Evolutionary conservation across 176 grass and related monocot genomes (phyloP).

Genomic region (Phoenix dactylifera): DNA sequence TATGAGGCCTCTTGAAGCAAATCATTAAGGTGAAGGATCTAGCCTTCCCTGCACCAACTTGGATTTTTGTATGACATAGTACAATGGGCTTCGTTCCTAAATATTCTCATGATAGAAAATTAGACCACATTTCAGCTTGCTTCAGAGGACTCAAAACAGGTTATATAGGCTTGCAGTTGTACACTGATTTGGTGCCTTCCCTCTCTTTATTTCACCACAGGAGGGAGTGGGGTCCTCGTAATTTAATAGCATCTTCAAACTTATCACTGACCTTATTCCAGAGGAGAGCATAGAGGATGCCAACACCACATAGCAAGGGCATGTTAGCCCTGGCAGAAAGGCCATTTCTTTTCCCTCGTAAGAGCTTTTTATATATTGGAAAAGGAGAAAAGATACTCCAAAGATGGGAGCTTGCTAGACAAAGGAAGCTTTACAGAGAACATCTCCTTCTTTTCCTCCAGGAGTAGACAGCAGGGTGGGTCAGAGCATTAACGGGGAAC

Average conservation of each 20-base stretch:
- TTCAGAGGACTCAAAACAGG: too few species aligned
- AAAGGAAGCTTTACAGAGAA: slow-evolving; percentile 90
- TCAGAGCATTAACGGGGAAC: slow-evolving; percentile 57
- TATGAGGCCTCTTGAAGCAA: too few species aligned
- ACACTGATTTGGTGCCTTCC: neutral
- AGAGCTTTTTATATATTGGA: slow-evolving; percentile 28
- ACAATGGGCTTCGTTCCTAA: too few species aligned
- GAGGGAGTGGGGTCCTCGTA: neutral
- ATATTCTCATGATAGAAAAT: too few species aligned
- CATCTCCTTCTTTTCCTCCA: slow-evolving; percentile 44
- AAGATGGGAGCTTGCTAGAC: slow-evolving; percentile 63
- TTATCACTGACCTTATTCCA: neutral
- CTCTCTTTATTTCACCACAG: neutral
- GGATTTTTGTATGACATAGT: too few species aligned
- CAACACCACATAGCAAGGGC: neutral
- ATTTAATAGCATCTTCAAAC: neutral
- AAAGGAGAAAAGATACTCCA: slow-evolving; percentile 66
- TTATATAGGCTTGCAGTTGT: too few species aligned
- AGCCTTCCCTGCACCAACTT: too few species aligned
- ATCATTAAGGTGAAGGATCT: too few species aligned
- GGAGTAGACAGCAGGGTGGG: slow-evolving; percentile 9
- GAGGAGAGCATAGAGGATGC: neutral
- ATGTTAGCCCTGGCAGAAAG: neutral
- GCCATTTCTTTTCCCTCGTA: too few species aligned
- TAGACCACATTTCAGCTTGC: too few species aligned